These are phyloP conservation scores for Umbelopsis vinacea DNA, from an alignment of 192 early-diverging fungal species.

Conservation along the genomic window DNA sequence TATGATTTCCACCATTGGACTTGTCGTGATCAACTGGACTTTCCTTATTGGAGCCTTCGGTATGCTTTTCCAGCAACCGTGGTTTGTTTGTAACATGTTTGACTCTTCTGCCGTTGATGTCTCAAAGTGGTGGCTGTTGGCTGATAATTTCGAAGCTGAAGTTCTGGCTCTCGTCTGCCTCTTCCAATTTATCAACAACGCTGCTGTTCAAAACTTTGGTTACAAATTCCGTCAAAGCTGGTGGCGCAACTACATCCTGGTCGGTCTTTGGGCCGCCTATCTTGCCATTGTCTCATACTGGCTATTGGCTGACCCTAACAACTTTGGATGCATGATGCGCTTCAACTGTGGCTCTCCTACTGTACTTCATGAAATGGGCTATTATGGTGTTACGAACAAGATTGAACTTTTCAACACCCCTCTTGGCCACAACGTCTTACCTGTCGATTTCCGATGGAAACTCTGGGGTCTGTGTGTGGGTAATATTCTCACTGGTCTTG, in stretches of 20 bases:
- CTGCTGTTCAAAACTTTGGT: constrained; percentile 70
- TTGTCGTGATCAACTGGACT: constrained; percentile 67
- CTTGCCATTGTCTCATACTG: constrained; percentile 59
- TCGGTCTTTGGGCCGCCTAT: constrained; percentile 53
- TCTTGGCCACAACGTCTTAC: constrained; percentile 68
- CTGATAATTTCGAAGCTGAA: constrained; percentile 73
- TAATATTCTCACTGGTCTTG: constrained; percentile 47
- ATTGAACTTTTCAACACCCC: constrained; percentile 60
- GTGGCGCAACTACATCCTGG: constrained; percentile 62
- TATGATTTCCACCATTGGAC: constrained; percentile 61
- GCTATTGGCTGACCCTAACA: constrained; percentile 69
- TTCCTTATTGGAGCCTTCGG: constrained; percentile 56
- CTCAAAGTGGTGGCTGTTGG: constrained; percentile 75
- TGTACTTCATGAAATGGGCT: constrained; percentile 30
- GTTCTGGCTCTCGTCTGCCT: constrained; percentile 57
- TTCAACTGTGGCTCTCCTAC: constrained; percentile 39
- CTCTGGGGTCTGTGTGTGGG: constrained; percentile 57
- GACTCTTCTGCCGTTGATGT: constrained; percentile 62
- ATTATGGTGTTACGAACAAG: constrained; percentile 15
- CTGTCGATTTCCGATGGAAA: constrained; percentile 53
- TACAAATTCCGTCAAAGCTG: constrained; percentile 61
- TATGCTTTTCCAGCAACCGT: constrained; percentile 61
- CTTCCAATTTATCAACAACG: constrained; percentile 74
- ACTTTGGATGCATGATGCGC: constrained; percentile 68
- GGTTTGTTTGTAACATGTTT: constrained; percentile 75